A percentile compares a stretch with the other conserved stretches of the same genome.
Conservation (phyloP, 2,329 filamentous ascomycete genomes). For the Colletotrichum lini region DNA sequence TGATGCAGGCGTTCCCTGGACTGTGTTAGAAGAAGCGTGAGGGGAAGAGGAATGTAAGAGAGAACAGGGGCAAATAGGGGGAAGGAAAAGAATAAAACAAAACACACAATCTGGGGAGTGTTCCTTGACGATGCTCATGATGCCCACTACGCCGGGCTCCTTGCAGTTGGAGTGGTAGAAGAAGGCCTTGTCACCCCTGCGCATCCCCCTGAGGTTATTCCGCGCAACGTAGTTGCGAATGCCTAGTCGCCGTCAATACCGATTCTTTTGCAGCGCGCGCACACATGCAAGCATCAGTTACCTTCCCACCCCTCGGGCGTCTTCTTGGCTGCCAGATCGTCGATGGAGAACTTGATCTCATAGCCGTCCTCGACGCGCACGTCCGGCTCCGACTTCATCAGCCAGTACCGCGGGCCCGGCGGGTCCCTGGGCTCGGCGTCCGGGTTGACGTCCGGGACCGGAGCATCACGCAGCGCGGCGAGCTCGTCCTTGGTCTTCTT, state of each 20-base stretch:
- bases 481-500: constrained; percentile 39
- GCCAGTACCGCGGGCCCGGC: constrained; percentile 74
- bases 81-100: background rate
- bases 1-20: constrained; percentile 42
- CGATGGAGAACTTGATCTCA: constrained; percentile 94
- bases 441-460: constrained; percentile 54
- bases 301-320: constrained; percentile 94
- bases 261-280: background rate
- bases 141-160: constrained; percentile 86
- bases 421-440: constrained; percentile 50
- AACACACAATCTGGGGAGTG: constrained; percentile 81
- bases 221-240: constrained; percentile 66
- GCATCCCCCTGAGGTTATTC: constrained; percentile 94
- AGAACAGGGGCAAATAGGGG: too few relatives aligned
- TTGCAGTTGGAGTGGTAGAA: constrained; percentile 98
- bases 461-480: constrained; percentile 29
- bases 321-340: constrained; percentile 81
- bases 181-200: constrained; percentile 90
- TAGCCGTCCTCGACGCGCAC: constrained; percentile 87
- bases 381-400: constrained; percentile 92
- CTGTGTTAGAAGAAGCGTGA: background rate
- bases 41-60: background rate
- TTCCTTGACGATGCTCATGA: constrained; percentile 91
- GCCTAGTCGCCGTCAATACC: background rate
- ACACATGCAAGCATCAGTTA: constrained; percentile 57